A percentile compares a stretch with the other conserved stretches of the same genome.
These are phyloP conservation scores for Waltergamsia citrina DNA, from an alignment of 2,329 filamentous ascomycete species.

Conservation along the genomic window DNA sequence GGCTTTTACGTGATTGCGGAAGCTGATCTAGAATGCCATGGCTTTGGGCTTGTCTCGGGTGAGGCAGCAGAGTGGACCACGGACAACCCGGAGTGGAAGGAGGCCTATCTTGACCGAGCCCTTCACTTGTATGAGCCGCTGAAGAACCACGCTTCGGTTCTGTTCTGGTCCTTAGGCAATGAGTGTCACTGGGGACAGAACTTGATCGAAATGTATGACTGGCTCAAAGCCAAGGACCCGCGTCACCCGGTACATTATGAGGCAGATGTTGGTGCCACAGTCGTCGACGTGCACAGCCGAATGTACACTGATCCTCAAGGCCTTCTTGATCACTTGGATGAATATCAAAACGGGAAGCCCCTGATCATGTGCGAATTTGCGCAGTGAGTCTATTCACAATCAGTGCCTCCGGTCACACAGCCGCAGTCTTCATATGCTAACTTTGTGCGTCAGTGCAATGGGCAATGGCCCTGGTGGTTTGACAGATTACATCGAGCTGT, in stretches of 20 bases:
- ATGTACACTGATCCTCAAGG: slow-evolving; percentile 53
- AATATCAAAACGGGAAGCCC: slow-evolving; percentile 36
- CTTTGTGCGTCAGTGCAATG: slow-evolving; percentile 53
- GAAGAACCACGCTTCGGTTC: slow-evolving; percentile 60
- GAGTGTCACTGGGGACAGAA: slow-evolving; percentile 65
- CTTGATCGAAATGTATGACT: slow-evolving; percentile 58
- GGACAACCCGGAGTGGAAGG: slow-evolving; percentile 50
- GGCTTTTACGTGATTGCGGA: slow-evolving; percentile 52
- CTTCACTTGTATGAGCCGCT: slow-evolving; percentile 56
- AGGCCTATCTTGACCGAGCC: slow-evolving; percentile 60
- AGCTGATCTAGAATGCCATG: slow-evolving; percentile 43
- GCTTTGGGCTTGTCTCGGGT: slow-evolving; percentile 36
- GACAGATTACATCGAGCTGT: slow-evolving; percentile 57
- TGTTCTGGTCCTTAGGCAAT: slow-evolving; percentile 67
- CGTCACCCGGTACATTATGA: slow-evolving; percentile 57
- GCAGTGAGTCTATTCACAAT: too few species aligned
- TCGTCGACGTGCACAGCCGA: slow-evolving; percentile 56
- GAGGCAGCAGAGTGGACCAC: slow-evolving; percentile 37
- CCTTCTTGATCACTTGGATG: slow-evolving; percentile 26
- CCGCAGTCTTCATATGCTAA: too few species aligned
- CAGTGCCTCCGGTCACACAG: too few species aligned
- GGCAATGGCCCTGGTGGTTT: slow-evolving; percentile 64
- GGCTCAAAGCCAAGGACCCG: slow-evolving; percentile 46
- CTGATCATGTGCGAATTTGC: slow-evolving; percentile 49
- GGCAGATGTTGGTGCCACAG: slow-evolving; percentile 48